These are phyloP conservation scores for Saprolegnia diclina DNA, from an alignment of 352 stramenopile genomes.

Conservation along the genomic window DNA sequence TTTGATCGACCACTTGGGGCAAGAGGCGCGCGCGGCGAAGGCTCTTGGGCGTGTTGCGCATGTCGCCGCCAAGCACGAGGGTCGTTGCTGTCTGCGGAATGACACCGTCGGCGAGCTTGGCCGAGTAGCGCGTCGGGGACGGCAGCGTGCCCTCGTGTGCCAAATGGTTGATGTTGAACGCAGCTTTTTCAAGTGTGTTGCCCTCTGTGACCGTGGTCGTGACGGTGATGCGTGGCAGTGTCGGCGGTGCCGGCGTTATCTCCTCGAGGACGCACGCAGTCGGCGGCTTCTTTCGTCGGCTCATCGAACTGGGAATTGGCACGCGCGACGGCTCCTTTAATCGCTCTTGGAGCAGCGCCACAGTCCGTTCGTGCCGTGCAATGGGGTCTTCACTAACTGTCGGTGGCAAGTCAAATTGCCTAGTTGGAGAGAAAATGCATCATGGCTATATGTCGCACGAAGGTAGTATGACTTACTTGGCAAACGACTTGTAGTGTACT, in stretches of 20 bases:
- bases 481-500: constrained; percentile 16
- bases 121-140: constrained; percentile 21
- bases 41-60: constrained; percentile 24
- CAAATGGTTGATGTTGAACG: neutral
- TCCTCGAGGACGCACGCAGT: constrained; percentile 7
- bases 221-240: neutral
- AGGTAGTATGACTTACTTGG: neutral
- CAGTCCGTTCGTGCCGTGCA: neutral
- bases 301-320: constrained; percentile 7
- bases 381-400: constrained; percentile 15
- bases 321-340: constrained; percentile 11
- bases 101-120: constrained; percentile 8
- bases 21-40: constrained; percentile 11
- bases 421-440: neutral
- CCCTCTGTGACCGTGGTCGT: neutral
- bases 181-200: neutral
- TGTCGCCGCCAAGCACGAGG: constrained; percentile 13
- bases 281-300: neutral
- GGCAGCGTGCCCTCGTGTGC: neutral
- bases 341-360: constrained; percentile 1
- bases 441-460: too few species aligned
- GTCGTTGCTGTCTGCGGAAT: constrained; percentile 16
- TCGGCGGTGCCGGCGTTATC: neutral
- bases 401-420: constrained; percentile 18
- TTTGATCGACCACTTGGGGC: constrained; percentile 17